These are phyloP conservation scores for Butyriboletus loyo DNA, from an alignment of 768 basidiomycete species.

Conservation along the genomic window DNA sequence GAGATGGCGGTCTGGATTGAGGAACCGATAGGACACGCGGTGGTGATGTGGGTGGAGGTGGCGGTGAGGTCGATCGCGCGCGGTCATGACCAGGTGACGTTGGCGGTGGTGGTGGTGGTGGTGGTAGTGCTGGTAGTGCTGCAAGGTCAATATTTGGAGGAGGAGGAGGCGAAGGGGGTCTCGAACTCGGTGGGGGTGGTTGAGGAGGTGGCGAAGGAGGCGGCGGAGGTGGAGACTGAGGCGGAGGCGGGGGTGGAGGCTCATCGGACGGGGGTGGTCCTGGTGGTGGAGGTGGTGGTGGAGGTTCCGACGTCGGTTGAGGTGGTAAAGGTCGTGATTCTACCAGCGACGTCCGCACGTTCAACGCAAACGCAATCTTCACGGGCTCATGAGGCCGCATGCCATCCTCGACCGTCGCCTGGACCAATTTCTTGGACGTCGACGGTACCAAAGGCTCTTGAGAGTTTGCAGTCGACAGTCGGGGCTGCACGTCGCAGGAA, in stretches of 20 bases:
- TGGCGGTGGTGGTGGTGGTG: slow-evolving; percentile 12
- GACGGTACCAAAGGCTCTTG: slow-evolving; percentile 14
- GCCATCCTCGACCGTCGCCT: slow-evolving; percentile 29
- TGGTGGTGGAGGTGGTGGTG: slow-evolving; percentile 35
- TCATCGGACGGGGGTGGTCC: slow-evolving; percentile 29
- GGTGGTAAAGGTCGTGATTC: slow-evolving; percentile 33
- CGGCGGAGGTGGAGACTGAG: slow-evolving; percentile 28
- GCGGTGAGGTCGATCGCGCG: slow-evolving; percentile 22
- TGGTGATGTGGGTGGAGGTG: slow-evolving; percentile 26
- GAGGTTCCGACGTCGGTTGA: slow-evolving; percentile 37
- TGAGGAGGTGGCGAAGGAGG: slow-evolving; percentile 28
- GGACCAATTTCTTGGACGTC: slow-evolving; percentile 12
- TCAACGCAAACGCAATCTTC: slow-evolving; percentile 32
- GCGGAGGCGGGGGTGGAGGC: slow-evolving; percentile 26
- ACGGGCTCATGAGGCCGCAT: slow-evolving; percentile 32
- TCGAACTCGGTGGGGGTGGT: slow-evolving; percentile 25
- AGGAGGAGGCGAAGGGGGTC: slow-evolving; percentile 23
- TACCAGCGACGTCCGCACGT: slow-evolving; percentile 23
- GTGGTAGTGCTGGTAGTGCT: slow-evolving; percentile 19
- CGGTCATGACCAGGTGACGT: slow-evolving; percentile 14
- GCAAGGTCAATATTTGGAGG: slow-evolving; percentile 11
- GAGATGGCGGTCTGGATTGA: slow-evolving; percentile 29
- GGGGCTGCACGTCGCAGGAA: slow-evolving; percentile 16
- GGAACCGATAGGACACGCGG: slow-evolving; percentile 24
- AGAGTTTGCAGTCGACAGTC: slow-evolving; percentile 7